These are phyloP conservation scores for Ligustrum vulgare DNA, from an alignment of 257 asterid genomes.

Conservation along the genomic window DNA sequence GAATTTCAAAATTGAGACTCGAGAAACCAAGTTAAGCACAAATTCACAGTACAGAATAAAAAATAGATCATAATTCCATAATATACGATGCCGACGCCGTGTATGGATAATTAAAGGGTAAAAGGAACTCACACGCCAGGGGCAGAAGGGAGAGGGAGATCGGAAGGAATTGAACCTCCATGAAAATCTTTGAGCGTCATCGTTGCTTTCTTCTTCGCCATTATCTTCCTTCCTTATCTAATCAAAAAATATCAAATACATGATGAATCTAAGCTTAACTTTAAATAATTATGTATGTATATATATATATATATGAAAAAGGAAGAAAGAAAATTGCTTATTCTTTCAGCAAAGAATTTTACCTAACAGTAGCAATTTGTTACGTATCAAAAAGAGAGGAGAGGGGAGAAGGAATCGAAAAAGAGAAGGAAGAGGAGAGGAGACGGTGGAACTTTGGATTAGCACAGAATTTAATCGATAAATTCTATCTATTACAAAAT, in stretches of 20 bases:
- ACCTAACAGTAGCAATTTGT: not conserved
- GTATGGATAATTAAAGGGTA: not conserved
- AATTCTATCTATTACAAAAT: not conserved
- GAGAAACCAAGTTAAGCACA: not conserved
- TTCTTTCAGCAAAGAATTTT: not conserved
- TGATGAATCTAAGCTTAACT: not conserved
- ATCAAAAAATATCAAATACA: slow-evolving; percentile 14
- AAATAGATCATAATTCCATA: not conserved
- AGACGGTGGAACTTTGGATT: not conserved
- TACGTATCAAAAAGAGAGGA: not conserved
- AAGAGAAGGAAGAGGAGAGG: not conserved
- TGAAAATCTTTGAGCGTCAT: slow-evolving; percentile 95
- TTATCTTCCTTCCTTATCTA: slow-evolving; percentile 28
- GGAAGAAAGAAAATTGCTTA: not conserved
- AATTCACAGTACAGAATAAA: slow-evolving; percentile 3
- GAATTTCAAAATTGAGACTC: not conserved
- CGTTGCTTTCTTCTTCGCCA: slow-evolving; percentile 94
- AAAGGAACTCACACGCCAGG: slow-evolving; percentile 80
- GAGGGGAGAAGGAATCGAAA: not conserved
- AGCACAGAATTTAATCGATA: not conserved
- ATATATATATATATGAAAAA: not conserved
- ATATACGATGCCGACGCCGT: too few species aligned
- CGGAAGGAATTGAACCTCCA: slow-evolving; percentile 97
- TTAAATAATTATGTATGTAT: not conserved
- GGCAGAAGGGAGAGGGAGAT: slow-evolving; percentile 90